Base-by-base conservation (phyloP, 257 asterid genomes). In the Jaltomata sinuosa region DNA sequence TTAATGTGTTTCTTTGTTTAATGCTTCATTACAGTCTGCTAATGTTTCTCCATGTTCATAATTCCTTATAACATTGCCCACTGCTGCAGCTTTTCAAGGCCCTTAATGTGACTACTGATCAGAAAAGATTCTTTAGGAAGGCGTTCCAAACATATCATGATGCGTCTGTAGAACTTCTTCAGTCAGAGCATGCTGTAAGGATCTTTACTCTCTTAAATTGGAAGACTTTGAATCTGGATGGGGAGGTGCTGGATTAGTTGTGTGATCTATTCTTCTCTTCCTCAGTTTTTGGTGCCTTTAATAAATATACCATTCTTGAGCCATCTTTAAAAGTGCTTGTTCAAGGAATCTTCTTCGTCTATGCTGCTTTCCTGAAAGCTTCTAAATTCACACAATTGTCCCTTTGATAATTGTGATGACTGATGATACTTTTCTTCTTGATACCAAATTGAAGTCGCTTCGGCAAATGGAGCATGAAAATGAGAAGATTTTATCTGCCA, bases 391-490 rank as follows among this genome's bases (percentile, higher is more conserved):
- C 54, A 52, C 47, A 14, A 54, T 40, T 54, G 53, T 34, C 68
- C 54, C 78, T 38, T 78, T 21, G 62, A 54, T 54, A 76, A 38
- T 40, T 83, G 67, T 86, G 84, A 31, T 85, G 54, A 81, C 84
- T 87, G 67, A 87, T 86, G 85, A 62, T 74, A 62, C 55, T 29
- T 77, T 81, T 65, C 40, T 69, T 62, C 64, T 22, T 74, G 53
- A 42, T 27, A 57, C 53, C 80, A 71, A 83, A 65, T 81, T 83
- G 86, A 59, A 97, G 99, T 92, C 96, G 45, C 99, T 97, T 90
- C 96, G 97, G 88, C 98, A 94, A 90, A 91, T 97, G 97, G 99
- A 97, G 94, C 97, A 91, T 84, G 99, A 97, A 88, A 97, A 97
- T 88, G 95, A 95, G 4, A 97, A 97, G 94, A 92, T 90, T 85